A percentile compares a stretch with the other conserved stretches of the same genome.
Evolutionary conservation across 306 rosid genomes (phyloP).

Genomic region (Astragalus membranaceus): DNA sequence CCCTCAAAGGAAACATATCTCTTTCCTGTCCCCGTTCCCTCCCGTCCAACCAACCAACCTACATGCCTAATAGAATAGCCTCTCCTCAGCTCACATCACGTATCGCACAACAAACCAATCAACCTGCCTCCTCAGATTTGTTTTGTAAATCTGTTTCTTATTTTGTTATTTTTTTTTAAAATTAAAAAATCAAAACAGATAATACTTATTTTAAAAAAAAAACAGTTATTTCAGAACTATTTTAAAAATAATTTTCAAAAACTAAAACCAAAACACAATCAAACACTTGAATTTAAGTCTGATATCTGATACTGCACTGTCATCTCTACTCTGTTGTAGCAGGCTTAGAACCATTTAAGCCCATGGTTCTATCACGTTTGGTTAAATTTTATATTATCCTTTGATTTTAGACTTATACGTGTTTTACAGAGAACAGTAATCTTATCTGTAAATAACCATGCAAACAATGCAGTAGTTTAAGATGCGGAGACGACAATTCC

Average conservation of each 20-base stretch:
- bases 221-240: too few relatives aligned
- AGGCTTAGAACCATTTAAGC: not conserved
- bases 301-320: not conserved
- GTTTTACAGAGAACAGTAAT: not conserved
- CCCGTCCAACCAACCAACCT: too few relatives aligned
- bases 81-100: not conserved
- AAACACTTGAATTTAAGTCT: not conserved
- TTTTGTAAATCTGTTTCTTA: too few relatives aligned
- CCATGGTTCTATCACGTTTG: not conserved
- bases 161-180: too few relatives aligned
- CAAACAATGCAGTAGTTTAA: not conserved
- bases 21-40: too few relatives aligned
- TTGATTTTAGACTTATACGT: not conserved
- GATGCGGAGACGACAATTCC: not conserved
- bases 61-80: too few relatives aligned
- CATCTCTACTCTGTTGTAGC: not conserved
- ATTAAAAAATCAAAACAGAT: too few relatives aligned
- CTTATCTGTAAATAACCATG: not conserved
- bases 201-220: too few relatives aligned
- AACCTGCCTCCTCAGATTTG: not conserved
- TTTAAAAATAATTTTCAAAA: too few relatives aligned
- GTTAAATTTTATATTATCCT: not conserved
- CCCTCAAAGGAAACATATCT: too few relatives aligned
- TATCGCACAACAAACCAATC: not conserved
- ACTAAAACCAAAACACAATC: too few relatives aligned